Evolutionary conservation across 192 early-diverging fungal genomes (phyloP).

Genomic region (Coemansia sp.): DNA sequence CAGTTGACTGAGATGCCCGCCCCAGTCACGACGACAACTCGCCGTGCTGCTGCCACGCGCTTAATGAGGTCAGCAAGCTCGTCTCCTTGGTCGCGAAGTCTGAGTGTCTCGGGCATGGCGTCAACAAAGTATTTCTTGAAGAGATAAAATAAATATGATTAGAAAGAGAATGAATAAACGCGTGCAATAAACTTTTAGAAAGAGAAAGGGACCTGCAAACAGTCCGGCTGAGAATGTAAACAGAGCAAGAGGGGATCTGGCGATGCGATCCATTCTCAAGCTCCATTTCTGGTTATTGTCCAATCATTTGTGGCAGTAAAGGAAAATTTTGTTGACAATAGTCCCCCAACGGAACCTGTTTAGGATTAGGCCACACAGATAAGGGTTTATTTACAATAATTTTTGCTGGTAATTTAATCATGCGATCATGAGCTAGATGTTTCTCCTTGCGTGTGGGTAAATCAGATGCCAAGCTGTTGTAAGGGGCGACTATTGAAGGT

Average conservation of each 20-base stretch:
- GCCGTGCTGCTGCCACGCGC: conserved; percentile 36
- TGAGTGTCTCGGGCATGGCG: conserved; percentile 41
- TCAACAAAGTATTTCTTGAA: not conserved
- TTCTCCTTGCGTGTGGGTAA: no score
- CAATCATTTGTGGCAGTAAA: not conserved
- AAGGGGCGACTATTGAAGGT: no score
- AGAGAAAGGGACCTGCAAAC: not conserved
- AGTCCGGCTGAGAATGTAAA: not conserved
- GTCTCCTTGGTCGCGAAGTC: conserved; percentile 13
- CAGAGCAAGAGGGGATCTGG: not conserved
- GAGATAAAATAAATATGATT: not conserved
- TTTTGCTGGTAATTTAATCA: not conserved
- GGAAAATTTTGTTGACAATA: not conserved
- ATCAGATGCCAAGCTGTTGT: no score
- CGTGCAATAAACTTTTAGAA: not conserved
- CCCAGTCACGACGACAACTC: conserved; percentile 70
- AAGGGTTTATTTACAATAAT: not conserved
- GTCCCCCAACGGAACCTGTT: no score
- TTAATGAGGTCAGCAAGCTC: conserved; percentile 26
- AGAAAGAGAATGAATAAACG: not conserved
- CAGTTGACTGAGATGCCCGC: conserved; percentile 91
- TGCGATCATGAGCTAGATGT: not conserved
- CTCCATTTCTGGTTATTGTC: not conserved
- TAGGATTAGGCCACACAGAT: no score
- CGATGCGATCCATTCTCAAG: not conserved